Percentiles rank a stretch among this genome's conserved stretches.
Evolutionary conservation across 495 filamentous ascomycete species (phyloP).

Genomic region (Podospora tetraspora): DNA sequence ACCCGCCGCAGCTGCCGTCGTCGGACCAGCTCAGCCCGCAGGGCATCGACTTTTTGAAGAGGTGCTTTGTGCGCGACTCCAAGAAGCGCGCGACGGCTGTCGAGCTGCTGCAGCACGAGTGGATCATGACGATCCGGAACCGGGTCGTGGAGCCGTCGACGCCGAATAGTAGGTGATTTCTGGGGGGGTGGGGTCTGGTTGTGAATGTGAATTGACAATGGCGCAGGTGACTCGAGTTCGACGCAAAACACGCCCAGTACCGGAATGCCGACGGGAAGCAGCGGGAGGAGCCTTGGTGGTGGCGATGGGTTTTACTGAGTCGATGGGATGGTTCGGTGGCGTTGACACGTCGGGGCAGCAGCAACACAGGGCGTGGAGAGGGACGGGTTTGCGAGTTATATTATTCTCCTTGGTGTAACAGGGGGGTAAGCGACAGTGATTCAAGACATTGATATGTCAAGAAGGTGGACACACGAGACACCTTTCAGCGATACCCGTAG

Average conservation of each 20-base stretch:
- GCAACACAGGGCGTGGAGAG: not conserved
- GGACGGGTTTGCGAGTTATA: not conserved
- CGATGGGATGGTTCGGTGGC: not conserved
- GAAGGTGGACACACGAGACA: not conserved
- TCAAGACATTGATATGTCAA: not conserved
- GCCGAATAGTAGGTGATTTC: slow-evolving; percentile 38
- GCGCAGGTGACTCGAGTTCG: slow-evolving; percentile 28
- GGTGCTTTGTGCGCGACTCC: slow-evolving; percentile 86
- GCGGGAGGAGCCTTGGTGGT: not conserved
- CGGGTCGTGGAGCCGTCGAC: slow-evolving; percentile 52
- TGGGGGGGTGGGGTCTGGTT: too few relatives aligned
- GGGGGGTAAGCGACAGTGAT: not conserved
- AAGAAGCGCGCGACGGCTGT: slow-evolving; percentile 71
- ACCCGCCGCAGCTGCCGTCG: slow-evolving; percentile 76
- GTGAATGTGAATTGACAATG: not conserved
- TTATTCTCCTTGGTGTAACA: not conserved
- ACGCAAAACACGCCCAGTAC: slow-evolving; percentile 34
- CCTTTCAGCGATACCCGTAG: not conserved
- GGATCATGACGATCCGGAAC: slow-evolving; percentile 67
- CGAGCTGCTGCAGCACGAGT: slow-evolving; percentile 91
- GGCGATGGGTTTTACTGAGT: slow-evolving; percentile 9
- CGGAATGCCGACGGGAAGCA: slow-evolving; percentile 5
- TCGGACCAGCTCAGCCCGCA: slow-evolving; percentile 75
- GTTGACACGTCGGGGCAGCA: not conserved
- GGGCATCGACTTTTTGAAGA: slow-evolving; percentile 82